Percentiles rank a stretch among this genome's conserved stretches.
Conservation (phyloP, 192 early-diverging fungal genomes). For the Radiomyces spectabilis region DNA sequence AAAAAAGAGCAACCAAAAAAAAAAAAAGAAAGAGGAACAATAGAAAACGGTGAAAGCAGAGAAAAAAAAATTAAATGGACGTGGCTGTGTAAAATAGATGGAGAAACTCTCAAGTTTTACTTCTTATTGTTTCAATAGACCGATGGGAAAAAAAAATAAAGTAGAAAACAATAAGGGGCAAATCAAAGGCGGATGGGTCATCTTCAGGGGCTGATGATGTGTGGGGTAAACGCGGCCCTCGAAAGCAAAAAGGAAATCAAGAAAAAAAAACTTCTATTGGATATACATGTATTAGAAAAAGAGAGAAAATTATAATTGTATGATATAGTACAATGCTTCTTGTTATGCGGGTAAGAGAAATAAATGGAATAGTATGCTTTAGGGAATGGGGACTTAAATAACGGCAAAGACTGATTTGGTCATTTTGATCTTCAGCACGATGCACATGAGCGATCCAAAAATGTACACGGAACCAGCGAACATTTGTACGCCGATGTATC, state of each 20-base stretch:
- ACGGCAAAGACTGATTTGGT: conserved; percentile 9
- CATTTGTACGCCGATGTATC: conserved; percentile 23
- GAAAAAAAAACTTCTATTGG: background rate
- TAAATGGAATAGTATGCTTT: too few species aligned
- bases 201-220: background rate
- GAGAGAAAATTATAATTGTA: background rate
- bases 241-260: background rate
- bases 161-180: background rate
- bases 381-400: background rate
- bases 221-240: background rate
- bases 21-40: background rate
- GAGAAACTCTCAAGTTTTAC: background rate
- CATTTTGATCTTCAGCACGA: conserved; percentile 16
- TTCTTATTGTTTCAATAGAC: background rate
- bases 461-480: conserved; percentile 16
- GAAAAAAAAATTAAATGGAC: background rate
- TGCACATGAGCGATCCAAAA: conserved; percentile 8
- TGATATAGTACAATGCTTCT: background rate
- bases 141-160: background rate
- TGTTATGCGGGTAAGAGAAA: background rate
- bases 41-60: background rate
- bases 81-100: background rate
- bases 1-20: background rate
- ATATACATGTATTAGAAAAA: background rate
- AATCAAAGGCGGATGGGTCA: background rate